Base-by-base conservation (phyloP, 805 yeast genomes). In the Jamesozyma spencerorum region DNA sequence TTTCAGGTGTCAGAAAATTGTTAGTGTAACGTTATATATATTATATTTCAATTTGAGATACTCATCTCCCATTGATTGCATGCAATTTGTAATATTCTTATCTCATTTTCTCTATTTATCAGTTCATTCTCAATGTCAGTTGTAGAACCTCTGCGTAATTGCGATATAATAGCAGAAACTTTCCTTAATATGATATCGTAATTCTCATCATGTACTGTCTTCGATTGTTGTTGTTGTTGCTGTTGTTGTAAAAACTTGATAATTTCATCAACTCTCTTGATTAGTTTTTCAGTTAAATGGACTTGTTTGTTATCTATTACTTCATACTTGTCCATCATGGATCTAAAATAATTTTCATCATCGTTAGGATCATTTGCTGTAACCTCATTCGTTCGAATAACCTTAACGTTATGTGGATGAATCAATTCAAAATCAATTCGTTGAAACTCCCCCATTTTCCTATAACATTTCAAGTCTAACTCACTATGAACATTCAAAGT, bases 1-100 rank as follows among this genome's bases (percentile, higher is more conserved):
- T 81, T n/a, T 77, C 74, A 36, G 90, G 94, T 1, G 60, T 88
- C 6, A 67, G 96, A 48, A 68, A 85, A 46, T 60, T 88, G n/a
- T 75, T 86, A 50, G 67, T 85, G 28, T 85, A 61, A 27, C 5
- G 18, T 19, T 19, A 14, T 18, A 12, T 29, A 31, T 22, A 10
- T 17, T 20, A 19, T 15, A 27, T 7, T 11, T 35, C 37, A 44
- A 27, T 37, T 29, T 22, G 36, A 34, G 4, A 27, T 40, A 13
- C 31, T 28, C 39, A 48, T 48, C 33, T 58, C 59, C 59, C 62
- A 55, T 43, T 55, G 62, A 35, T 52, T 48, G 26, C 58, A 55
- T 14, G 49, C 47, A 24, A 52, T 49, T 17, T 47, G 45, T 26
- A 58, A 42, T 5, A 47, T 31, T 37, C 45, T 38, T 2, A 58